These are phyloP conservation scores for Pythium diclinum DNA, from an alignment of 352 stramenopile genomes.

Conservation along the genomic window DNA sequence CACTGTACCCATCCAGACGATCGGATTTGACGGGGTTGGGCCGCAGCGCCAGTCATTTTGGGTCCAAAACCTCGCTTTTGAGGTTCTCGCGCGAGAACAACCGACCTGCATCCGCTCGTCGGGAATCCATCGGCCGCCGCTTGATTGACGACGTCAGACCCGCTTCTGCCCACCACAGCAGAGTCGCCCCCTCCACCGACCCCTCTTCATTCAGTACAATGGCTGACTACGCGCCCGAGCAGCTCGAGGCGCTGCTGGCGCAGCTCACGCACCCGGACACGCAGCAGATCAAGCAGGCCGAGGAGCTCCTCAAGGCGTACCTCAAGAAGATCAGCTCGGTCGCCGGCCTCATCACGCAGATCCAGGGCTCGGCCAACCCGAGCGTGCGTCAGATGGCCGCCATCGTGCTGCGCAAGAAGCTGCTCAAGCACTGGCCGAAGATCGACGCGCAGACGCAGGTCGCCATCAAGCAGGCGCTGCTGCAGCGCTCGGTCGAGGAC, in stretches of 20 bases:
- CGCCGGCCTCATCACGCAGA: constrained; percentile 86
- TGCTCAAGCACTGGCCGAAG: constrained; percentile 91
- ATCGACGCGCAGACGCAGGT: constrained; percentile 78
- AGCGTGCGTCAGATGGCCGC: constrained; percentile 90
- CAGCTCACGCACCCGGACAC: constrained; percentile 94
- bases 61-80: constrained; percentile 22
- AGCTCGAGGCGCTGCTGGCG: constrained; percentile 83
- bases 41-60: constrained; percentile 28
- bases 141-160: constrained; percentile 21
- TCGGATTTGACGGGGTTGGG: constrained; percentile 20
- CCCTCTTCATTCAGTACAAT: constrained; percentile 29
- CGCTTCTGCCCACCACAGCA: constrained; percentile 12
- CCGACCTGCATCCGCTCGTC: neutral
- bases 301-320: constrained; percentile 91
- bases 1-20: constrained; percentile 20
- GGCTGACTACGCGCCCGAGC: constrained; percentile 78
- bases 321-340: constrained; percentile 89
- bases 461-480: constrained; percentile 86
- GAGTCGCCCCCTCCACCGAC: constrained; percentile 8
- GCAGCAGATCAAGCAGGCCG: constrained; percentile 93
- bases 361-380: constrained; percentile 72
- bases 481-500: constrained; percentile 84
- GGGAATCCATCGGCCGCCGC: neutral
- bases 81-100: constrained; percentile 18
- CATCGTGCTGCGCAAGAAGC: constrained; percentile 93